phyloP scores from a whole-genome alignment of 2,329 filamentous ascomycete species.

The Aspergillus spinulosporus region DNA sequence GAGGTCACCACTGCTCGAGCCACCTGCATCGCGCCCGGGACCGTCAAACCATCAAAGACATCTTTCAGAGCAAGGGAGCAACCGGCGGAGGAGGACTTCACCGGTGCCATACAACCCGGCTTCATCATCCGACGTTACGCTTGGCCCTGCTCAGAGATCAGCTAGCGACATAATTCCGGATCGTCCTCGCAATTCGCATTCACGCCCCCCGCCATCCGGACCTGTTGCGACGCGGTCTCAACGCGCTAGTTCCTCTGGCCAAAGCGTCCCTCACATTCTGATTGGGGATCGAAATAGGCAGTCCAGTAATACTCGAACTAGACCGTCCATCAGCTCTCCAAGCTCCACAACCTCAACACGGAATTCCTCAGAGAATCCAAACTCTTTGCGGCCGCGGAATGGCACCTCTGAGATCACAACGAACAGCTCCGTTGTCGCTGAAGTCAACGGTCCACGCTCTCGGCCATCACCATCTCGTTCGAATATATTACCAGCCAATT shows the following conservation, averaged over 20 bases:
- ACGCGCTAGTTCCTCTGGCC: slow-evolving; percentile 38
- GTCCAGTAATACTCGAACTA: slow-evolving; percentile 23
- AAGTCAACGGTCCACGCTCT: slow-evolving; percentile 25
- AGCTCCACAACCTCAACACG: slow-evolving; percentile 20
- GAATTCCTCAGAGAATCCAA: slow-evolving; percentile 19
- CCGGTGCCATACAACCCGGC: slow-evolving; percentile 34
- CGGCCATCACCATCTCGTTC: slow-evolving; percentile 35
- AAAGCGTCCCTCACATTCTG: slow-evolving; percentile 29
- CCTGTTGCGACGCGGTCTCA: slow-evolving; percentile 29
- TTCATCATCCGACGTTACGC: slow-evolving; percentile 36
- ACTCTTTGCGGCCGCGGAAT: background rate
- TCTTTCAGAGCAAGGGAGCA: slow-evolving; percentile 37
- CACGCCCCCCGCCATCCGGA: slow-evolving; percentile 26
- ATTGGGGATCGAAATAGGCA: slow-evolving; percentile 26
- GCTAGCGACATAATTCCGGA: slow-evolving; percentile 40
- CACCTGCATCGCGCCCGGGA: slow-evolving; percentile 27
- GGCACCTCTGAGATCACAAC: slow-evolving; percentile 5
- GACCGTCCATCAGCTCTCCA: slow-evolving; percentile 30
- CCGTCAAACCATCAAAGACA: slow-evolving; percentile 34
- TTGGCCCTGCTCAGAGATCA: slow-evolving; percentile 36
- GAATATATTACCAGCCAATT: slow-evolving; percentile 27
- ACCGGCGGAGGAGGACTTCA: slow-evolving; percentile 36
- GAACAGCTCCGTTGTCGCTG: slow-evolving; percentile 18
- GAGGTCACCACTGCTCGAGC: slow-evolving; percentile 37
- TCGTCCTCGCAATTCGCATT: slow-evolving; percentile 30